phyloP scores from a whole-genome alignment of 2,329 filamentous ascomycete species.

The Paraphoma chrysanthemicola region DNA sequence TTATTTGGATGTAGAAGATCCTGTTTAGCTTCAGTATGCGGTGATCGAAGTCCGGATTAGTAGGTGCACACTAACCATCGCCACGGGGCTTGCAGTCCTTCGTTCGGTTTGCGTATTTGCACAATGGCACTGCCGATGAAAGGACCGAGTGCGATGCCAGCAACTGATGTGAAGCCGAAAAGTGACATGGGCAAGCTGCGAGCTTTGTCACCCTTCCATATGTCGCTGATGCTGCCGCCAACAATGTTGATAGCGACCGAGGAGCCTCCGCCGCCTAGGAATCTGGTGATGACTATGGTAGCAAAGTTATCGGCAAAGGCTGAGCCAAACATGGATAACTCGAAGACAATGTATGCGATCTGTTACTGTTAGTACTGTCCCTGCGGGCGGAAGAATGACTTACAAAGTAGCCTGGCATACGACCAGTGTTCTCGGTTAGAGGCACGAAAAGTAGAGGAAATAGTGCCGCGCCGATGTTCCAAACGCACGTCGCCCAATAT shows the following conservation, averaged over 20 bases:
- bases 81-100: constrained; percentile 38
- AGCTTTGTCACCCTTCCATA: constrained; percentile 49
- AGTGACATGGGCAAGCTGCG: constrained; percentile 54
- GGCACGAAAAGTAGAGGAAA: constrained; percentile 51
- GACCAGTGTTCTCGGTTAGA: constrained; percentile 51
- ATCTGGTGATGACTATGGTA: constrained; percentile 52
- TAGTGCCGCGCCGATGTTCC: constrained; percentile 51
- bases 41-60: neutral
- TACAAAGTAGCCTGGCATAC: constrained; percentile 55
- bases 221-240: constrained; percentile 39
- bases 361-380: constrained; percentile 6
- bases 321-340: constrained; percentile 50
- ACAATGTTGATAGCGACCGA: constrained; percentile 52
- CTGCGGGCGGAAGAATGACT: neutral
- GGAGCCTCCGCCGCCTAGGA: constrained; percentile 53
- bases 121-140: constrained; percentile 52
- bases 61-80: constrained; percentile 43
- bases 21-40: constrained; percentile 21
- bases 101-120: constrained; percentile 39
- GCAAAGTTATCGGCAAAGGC: constrained; percentile 55
- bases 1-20: constrained; percentile 56
- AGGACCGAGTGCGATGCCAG: constrained; percentile 53
- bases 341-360: constrained; percentile 50
- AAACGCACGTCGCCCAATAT: constrained; percentile 48
- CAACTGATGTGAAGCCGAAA: constrained; percentile 53